Evolutionary conservation across 495 filamentous ascomycete genomes (phyloP).

Genomic region (Annulohypoxylon stygium): DNA sequence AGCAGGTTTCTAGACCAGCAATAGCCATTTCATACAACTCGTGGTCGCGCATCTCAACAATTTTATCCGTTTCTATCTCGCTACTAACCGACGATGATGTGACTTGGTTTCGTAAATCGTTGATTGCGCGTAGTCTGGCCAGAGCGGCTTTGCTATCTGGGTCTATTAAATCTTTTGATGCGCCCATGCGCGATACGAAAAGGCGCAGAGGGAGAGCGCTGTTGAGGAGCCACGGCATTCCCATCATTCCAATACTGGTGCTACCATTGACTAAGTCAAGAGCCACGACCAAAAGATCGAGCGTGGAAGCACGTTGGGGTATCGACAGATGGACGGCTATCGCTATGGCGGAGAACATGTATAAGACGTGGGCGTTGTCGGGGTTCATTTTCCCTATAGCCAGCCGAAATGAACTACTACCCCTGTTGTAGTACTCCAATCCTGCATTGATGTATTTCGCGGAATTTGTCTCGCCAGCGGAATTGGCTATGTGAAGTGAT

Average conservation of each 20-base stretch:
- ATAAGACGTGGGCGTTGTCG: conserved; percentile 47
- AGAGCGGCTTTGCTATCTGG: conserved; percentile 40
- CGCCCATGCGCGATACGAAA: conserved; percentile 38
- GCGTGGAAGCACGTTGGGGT: conserved; percentile 37
- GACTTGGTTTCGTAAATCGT: conserved; percentile 33
- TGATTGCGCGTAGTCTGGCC: conserved; percentile 39
- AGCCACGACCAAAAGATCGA: conserved; percentile 43
- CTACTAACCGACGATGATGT: conserved; percentile 23
- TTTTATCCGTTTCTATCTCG: neutral
- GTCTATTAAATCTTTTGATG: conserved; percentile 42
- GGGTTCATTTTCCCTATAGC: conserved; percentile 46
- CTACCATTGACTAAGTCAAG: conserved; percentile 51
- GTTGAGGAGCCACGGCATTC: conserved; percentile 47
- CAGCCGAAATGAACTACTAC: conserved; percentile 50
- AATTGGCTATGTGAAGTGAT: conserved; percentile 50
- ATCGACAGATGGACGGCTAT: conserved; percentile 50
- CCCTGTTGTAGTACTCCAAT: conserved; percentile 52
- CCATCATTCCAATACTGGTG: conserved; percentile 43
- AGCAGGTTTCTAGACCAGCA: conserved; percentile 39
- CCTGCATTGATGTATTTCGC: conserved; percentile 48
- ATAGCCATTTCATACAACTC: conserved; percentile 43
- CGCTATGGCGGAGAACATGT: conserved; percentile 53
- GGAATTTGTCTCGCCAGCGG: conserved; percentile 29
- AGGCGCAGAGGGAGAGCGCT: conserved; percentile 45
- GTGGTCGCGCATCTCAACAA: conserved; percentile 23